Conservation (phyloP, 331 rosid species). For the Pyracantha coccinea region DNA sequence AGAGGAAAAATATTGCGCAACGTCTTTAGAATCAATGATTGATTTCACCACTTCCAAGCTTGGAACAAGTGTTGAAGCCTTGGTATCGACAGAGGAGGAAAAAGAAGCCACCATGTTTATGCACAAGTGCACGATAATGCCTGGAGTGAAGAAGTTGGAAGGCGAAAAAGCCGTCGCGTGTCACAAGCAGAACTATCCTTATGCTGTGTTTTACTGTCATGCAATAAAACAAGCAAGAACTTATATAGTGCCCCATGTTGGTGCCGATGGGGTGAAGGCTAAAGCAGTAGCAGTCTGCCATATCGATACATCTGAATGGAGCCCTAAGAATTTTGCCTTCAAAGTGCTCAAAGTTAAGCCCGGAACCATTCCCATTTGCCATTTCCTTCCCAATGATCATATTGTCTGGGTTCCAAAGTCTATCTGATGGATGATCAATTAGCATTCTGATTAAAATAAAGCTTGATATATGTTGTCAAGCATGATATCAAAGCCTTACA, state of each 20-base stretch:
- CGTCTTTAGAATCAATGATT: slow-evolving; percentile 16
- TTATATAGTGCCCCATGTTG: slow-evolving; percentile 13
- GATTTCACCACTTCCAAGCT: slow-evolving; percentile 12
- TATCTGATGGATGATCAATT: background rate
- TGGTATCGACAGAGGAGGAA: background rate
- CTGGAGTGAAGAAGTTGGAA: background rate
- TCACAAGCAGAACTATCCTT: slow-evolving; percentile 2
- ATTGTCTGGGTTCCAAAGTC: slow-evolving; percentile 21
- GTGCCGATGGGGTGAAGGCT: background rate
- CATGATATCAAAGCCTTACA: too few species aligned
- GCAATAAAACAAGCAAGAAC: background rate
- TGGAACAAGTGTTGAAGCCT: background rate
- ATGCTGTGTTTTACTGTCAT: slow-evolving; percentile 22
- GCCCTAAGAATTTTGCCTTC: background rate
- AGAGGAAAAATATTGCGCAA: slow-evolving; percentile 12
- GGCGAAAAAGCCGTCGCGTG: slow-evolving; percentile 4
- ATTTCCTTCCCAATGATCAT: slow-evolving; percentile 8
- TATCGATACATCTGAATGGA: background rate
- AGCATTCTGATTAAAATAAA: background rate
- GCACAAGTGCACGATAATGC: background rate
- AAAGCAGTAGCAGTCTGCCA: slow-evolving; percentile 14
- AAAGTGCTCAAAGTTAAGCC: slow-evolving; percentile 21
- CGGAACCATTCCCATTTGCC: slow-evolving; percentile 22
- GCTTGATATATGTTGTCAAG: background rate
- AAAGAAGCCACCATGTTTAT: background rate